phyloP scores from a whole-genome alignment of 2,329 filamentous ascomycete genomes.

The Exophiala sideris region DNA sequence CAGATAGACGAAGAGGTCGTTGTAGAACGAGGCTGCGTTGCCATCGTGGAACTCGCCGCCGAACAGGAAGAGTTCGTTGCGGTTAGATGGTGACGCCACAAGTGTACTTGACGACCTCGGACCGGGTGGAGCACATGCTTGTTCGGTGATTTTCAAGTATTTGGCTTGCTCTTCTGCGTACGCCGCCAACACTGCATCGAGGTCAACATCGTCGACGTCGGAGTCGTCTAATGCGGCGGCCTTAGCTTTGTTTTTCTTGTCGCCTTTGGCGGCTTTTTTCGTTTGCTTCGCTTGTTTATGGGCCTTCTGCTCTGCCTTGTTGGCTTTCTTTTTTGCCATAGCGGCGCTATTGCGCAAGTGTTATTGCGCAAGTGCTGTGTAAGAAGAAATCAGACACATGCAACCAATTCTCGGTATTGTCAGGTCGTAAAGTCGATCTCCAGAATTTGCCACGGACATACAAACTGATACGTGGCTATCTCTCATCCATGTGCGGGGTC shows the following conservation, averaged over 20 bases:
- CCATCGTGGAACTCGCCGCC: constrained; percentile 97
- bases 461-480: no score
- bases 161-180: constrained; percentile 91
- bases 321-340: constrained; percentile 55
- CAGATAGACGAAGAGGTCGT: constrained; percentile 66
- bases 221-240: constrained; percentile 68
- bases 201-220: constrained; percentile 88
- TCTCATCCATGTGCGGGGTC: no score
- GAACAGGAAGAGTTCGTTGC: constrained; percentile 84
- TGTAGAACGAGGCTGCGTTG: constrained; percentile 68
- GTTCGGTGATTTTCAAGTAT: constrained; percentile 90
- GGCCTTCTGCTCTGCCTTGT: constrained; percentile 52
- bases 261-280: constrained; percentile 85
- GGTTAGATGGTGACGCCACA: constrained; percentile 79
- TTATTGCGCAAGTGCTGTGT: no score
- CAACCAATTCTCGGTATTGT: no score
- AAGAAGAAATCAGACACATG: no score
- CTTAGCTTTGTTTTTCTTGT: constrained; percentile 71
- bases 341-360: no score
- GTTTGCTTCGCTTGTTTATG: constrained; percentile 53
- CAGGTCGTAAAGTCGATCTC: no score
- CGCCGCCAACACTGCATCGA: constrained; percentile 88
- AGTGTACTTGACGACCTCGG: constrained; percentile 77
- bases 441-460: no score
- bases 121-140: constrained; percentile 66